phyloP scores from a whole-genome alignment of 129 eudicot species.

The Escallonia rubra region DNA sequence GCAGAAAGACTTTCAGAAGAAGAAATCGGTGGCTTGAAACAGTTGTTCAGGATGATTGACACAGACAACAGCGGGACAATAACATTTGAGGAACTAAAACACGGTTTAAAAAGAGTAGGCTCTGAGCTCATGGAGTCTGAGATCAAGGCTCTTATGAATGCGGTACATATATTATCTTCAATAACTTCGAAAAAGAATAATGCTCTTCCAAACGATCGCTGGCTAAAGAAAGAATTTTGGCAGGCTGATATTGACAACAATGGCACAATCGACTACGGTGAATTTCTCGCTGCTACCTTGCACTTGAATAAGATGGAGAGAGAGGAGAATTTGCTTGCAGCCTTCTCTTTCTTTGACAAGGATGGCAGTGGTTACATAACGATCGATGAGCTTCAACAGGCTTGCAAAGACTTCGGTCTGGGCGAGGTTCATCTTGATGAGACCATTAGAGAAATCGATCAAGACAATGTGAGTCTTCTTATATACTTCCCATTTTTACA shows the following conservation, averaged over 20 bases:
- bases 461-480: slow-evolving; percentile 36
- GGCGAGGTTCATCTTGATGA: slow-evolving; percentile 42
- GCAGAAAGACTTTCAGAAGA: slow-evolving; percentile 66
- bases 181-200: too few species aligned
- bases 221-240: not conserved
- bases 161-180: slow-evolving; percentile 21
- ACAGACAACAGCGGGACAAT: slow-evolving; percentile 54
- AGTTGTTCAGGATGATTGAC: slow-evolving; percentile 52
- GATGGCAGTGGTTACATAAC: slow-evolving; percentile 62
- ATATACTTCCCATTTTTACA: too few species aligned
- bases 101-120: slow-evolving; percentile 47
- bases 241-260: slow-evolving; percentile 58
- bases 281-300: slow-evolving; percentile 57
- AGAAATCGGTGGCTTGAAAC: slow-evolving; percentile 57
- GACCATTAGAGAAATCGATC: slow-evolving; percentile 50
- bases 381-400: slow-evolving; percentile 55
- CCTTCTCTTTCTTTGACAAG: slow-evolving; percentile 50
- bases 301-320: slow-evolving; percentile 59
- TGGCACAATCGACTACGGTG: slow-evolving; percentile 67
- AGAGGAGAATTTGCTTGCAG: slow-evolving; percentile 54
- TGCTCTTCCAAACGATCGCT: too few species aligned
- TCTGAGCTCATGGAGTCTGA: slow-evolving; percentile 49
- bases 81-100: slow-evolving; percentile 56
- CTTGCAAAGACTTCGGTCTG: slow-evolving; percentile 55
- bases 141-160: slow-evolving; percentile 55